Conservation (phyloP, 768 basidiomycete species). For the Lactarius tabidus region DNA sequence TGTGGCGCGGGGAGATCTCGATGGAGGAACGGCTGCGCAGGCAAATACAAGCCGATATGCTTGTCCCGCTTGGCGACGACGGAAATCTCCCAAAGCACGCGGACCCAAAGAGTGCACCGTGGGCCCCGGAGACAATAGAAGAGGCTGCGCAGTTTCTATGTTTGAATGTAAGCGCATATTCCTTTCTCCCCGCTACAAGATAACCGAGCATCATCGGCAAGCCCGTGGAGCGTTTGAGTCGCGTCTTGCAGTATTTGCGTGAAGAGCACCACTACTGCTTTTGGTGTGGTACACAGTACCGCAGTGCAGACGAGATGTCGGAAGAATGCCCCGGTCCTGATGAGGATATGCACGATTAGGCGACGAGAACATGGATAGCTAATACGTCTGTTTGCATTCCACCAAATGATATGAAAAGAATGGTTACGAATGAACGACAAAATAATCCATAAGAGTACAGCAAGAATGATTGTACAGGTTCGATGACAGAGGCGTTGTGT, state of each 20-base stretch:
- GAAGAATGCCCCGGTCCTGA: slow-evolving; percentile 66
- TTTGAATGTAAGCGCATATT: slow-evolving; percentile 47
- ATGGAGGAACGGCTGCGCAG: slow-evolving; percentile 52
- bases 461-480: slow-evolving; percentile 17
- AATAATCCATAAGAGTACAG: slow-evolving; percentile 17
- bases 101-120: slow-evolving; percentile 32
- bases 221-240: slow-evolving; percentile 65
- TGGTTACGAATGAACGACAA: slow-evolving; percentile 4
- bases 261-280: slow-evolving; percentile 74
- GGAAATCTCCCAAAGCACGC: slow-evolving; percentile 32
- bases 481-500: slow-evolving; percentile 3
- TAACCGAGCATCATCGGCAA: slow-evolving; percentile 31
- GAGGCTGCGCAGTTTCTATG: slow-evolving; percentile 66
- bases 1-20: slow-evolving; percentile 31
- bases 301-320: slow-evolving; percentile 53
- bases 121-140: slow-evolving; percentile 54
- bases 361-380: not conserved
- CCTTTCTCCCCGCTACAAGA: not conserved
- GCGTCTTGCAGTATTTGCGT: slow-evolving; percentile 72
- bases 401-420: slow-evolving; percentile 5
- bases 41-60: slow-evolving; percentile 73
- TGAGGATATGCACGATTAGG: slow-evolving; percentile 77
- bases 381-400: slow-evolving; percentile 1
- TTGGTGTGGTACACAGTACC: slow-evolving; percentile 83
- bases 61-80: slow-evolving; percentile 48